Base-by-base conservation (phyloP, 352 stramenopile genomes). In the Pythium coloratum region DNA sequence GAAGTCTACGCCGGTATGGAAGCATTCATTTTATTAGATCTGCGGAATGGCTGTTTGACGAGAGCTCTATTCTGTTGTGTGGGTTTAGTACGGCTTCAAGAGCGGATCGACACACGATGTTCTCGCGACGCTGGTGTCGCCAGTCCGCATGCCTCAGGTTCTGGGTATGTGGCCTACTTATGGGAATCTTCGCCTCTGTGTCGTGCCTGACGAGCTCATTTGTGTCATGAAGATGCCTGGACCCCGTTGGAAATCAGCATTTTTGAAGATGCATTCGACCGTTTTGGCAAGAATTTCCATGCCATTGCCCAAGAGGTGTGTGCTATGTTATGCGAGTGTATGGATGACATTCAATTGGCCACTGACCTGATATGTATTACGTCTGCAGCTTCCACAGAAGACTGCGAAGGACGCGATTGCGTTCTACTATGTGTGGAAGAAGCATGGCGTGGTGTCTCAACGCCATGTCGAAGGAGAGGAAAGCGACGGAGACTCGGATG, bases 371-470 rank as follows among this genome's bases (percentile, higher is more conserved):
- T 44, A 30, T 1, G 44, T 55, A 9, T 33, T 6, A 24, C 55
- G 40, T 34, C 12, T 47, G 34, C 47, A 94, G 88, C 73, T 96
- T 10, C 69, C 76, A 9, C 70, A 74, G 18, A 96, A 96, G 64
- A 77, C 57, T 0, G 73, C 82, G 8, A 82, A 83, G 32, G 79
- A 95, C 54, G 80, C 77, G 18, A 88, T 96, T 30, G 79, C 77
- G 12, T 88, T 94, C 32, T 96, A 95, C 57, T 96, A 96, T 60
- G 76, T 94, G 32, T 96, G 88, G 88, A 96, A 96, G 58, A 93
- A 90, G 57, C 81, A 91, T 34, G 82, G 82, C 4, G 13, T 66
- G 13, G 30, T 67, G 2, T 54, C 62, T 0, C 33, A 57, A 5
- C 62, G 60, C 6, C 57, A 63, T 49, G 38, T 24, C 3, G 64